phyloP scores from a whole-genome alignment of 805 yeast genomes.

The Lipomyces lipofer region DNA sequence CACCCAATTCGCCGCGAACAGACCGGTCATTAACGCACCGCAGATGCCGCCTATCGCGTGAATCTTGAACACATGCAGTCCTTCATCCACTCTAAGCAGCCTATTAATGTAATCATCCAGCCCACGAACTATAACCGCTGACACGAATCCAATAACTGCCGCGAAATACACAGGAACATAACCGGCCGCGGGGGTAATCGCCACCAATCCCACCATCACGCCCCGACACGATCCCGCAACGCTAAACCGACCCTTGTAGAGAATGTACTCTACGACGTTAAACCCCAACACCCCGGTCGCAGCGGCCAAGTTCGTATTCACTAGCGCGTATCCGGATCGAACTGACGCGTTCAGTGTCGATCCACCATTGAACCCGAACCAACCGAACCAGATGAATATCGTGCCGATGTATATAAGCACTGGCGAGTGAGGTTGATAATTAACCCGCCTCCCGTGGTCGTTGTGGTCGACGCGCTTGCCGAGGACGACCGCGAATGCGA shows the following conservation, averaged over 20 bases:
- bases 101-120: conserved; percentile 68
- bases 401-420: conserved; percentile 89
- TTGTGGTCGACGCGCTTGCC: conserved; percentile 75
- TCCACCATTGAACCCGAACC: conserved; percentile 99
- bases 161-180: conserved; percentile 89
- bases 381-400: conserved; percentile 95
- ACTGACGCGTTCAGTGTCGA: conserved; percentile 90
- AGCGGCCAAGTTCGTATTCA: conserved; percentile 92
- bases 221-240: conserved; percentile 93
- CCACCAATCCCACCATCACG: conserved; percentile 88
- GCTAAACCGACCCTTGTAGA: conserved; percentile 81
- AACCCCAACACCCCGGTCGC: conserved; percentile 89
- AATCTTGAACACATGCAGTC: conserved; percentile 86
- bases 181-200: conserved; percentile 96
- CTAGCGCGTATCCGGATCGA: conserved; percentile 91
- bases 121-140: conserved; percentile 83
- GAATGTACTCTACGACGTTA: conserved; percentile 75
- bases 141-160: conserved; percentile 74
- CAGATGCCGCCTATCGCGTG: conserved; percentile 87
- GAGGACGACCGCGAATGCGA: conserved; percentile 84
- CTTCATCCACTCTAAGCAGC: conserved; percentile 78
- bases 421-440: conserved; percentile 71
- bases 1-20: conserved; percentile 85
- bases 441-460: not conserved
- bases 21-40: conserved; percentile 81